Base-by-base conservation (phyloP, 192 early-diverging fungal species). In the Linderina pennispora region DNA sequence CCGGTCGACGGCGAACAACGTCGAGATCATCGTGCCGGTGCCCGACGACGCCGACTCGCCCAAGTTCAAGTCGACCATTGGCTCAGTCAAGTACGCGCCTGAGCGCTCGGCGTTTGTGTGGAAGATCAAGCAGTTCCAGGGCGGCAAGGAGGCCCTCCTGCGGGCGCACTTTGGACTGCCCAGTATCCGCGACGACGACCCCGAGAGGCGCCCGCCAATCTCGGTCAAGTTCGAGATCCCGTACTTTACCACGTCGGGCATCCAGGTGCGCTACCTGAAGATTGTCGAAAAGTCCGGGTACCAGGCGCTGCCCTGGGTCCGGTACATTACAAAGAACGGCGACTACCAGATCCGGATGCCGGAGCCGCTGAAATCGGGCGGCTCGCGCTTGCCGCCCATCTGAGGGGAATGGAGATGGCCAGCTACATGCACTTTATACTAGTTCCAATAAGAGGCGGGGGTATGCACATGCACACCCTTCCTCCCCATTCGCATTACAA, bases 41-140 rank as follows among this genome's bases (percentile, higher is more conserved):
- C 91, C 97, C 19, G 89, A 90, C 48, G 97, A 99, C 75, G 91
- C 93, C 1, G 97, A 97, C 50, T 84, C 92, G 50, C 93, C 93
- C 22, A 91, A 88, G 59, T 99, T 99, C 72, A 94, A 91, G 77
- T 77, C 77, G 45, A 90, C 84, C 15, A 85, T 91, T 51, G 96
- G 96, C 0, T 83, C 82, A 8, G 94, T 90, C 34, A 72, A 80
- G 50, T 99, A 99, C 50, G 85, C 80, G n/a, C 96, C 94, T 8
- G 96, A 99, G 58, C 86, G 85, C 55, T 85, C 87, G 31, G 87
- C 90, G 26, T 78, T 97, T 41, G 86, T 99, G 11, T 99, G 96
- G 96, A 96, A 92, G 65, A 92, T 99, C 51, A 94, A 94, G 73
- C 88, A 93, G 57, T 97, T 99, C 78, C 91, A 89, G 45, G 96